Base-by-base conservation (phyloP, 2,329 filamentous ascomycete genomes). In the Xylaria sp. region DNA sequence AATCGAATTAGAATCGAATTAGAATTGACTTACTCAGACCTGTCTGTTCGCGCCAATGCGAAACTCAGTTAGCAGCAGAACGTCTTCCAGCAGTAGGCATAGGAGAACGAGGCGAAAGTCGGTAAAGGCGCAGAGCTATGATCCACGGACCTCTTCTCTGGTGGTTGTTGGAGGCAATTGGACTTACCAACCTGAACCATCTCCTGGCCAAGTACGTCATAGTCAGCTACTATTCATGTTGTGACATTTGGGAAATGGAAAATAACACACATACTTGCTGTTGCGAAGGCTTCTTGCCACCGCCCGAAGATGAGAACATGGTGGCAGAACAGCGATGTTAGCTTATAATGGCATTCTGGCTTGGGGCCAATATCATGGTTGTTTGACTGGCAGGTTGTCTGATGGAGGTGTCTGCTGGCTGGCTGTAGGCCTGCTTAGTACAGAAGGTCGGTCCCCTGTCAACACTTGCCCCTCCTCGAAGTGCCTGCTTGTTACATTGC, bases 141-240 rank as follows among this genome's bases (percentile, higher is more conserved):
- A 61, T 17, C 33, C 46, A 31, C 35, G 38, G 57, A 55, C 63
- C 52, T 57, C 57, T 40, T 25, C 42, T n/a, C n/a, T n/a, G n/a
- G n/a, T 54, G 53, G 45, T 25, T 14, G 19, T 42, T 60, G n/a
- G 19, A 12, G 57, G 49, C 21, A 40, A 53, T 42, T 63, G 28
- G 45, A 83, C 84, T 74, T 89, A 98, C 95, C 94, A 83, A 99
- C 94, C 90, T 99, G 94, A 72, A 97, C 92, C 95, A 99, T 99
- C 85, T 99, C 95, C 92, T 69, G 37, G 37, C 42, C 38, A 50
- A 12, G 54, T 98, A 83, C 75, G 71, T 74, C 72, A 73, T 80
- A 72, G 77, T 72, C 63, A 72, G 65, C 42, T 49, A 43, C 42
- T 25, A 28, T 46, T 55, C 47, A 31, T 45, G 42, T 47, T n/a